Percentiles rank a stretch among this genome's conserved stretches.
Evolutionary conservation across 495 filamentous ascomycete genomes (phyloP).

Genomic region (Staphylotrichum tortipilum): DNA sequence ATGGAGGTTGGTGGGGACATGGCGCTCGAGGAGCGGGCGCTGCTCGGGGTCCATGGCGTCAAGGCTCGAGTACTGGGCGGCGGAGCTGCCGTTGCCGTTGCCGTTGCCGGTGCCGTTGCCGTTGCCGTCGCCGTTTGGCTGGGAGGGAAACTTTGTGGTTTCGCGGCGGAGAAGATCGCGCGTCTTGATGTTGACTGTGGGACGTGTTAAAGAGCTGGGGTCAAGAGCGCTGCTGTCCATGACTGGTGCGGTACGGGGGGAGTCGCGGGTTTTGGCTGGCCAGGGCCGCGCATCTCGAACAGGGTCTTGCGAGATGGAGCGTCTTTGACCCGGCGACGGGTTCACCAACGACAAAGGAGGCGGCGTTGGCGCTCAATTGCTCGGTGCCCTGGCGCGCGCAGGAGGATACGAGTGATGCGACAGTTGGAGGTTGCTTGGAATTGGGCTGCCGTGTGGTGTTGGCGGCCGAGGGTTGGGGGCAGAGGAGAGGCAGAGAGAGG

Average conservation of each 20-base stretch:
- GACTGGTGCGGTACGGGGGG: background rate
- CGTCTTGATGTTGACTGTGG: slow-evolving; percentile 13
- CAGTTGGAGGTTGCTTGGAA: background rate
- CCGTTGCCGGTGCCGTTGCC: slow-evolving; percentile 4
- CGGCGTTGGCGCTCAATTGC: background rate
- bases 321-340: background rate
- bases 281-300: slow-evolving; percentile 4
- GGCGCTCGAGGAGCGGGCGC: slow-evolving; percentile 8
- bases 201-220: slow-evolving; percentile 5
- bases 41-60: slow-evolving; percentile 3
- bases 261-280: background rate
- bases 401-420: background rate
- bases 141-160: background rate
- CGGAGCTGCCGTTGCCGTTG: background rate
- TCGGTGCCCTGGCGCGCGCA: background rate
- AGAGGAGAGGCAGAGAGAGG: background rate
- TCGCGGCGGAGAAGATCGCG: slow-evolving; percentile 11
- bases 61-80: background rate
- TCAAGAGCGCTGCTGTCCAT: slow-evolving; percentile 5
- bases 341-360: background rate
- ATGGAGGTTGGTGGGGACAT: background rate
- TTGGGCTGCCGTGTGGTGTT: background rate
- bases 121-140: slow-evolving; percentile 2
- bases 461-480: background rate
- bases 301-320: background rate